Evolutionary conservation across 1,284 basidiomycete species (phyloP), one percentile per base, ranked within the genome.

Genomic region (Tilletia caries): DNA sequence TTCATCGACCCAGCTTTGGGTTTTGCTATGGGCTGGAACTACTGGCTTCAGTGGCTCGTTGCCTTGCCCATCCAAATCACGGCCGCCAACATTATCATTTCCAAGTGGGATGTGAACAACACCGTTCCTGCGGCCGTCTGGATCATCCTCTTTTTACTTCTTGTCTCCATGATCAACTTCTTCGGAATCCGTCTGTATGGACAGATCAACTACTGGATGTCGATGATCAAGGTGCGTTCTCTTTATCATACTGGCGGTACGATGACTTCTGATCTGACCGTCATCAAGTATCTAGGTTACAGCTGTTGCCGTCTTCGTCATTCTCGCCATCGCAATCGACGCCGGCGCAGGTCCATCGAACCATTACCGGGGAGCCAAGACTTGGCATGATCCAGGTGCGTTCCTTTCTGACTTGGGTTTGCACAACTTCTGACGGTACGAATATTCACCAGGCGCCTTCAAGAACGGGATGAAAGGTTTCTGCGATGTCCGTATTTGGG

Each of bases 1-100:
- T 81, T 77, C 66, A 71, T 82, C 48, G 91, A 92, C 79, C 90
- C 91, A 64, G 88, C 91, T 2, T 85, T 90, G 66, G 90, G 90
- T 48, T 91, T 91, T 76, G 89, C 90, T 3, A 86, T 82, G 1
- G 80, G 80, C 5, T 76, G 70, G 73, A 76, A 75, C 71, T 79
- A 76, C 58, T 72, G 70, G 6, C 58, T 62, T n/a, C 58, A 62
- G 44, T 70, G 65, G 65, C 32, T 62, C 33, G 71, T 75, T 67
- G 73, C 73, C 15, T 70, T 75, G 66, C 72, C 75, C 23, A 70
- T 76, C 37, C 73, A 69, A 48, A 12, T 82, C 65, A 65, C 79
- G 23, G 79, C 76, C 46, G 73, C 75, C 60, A 41, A 52, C 20
- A 54, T 54, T 20, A 20, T 54, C 43, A 54, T 67, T 29, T 23